Base-by-base conservation (phyloP, 2,329 filamentous ascomycete species). In the Ascosphaera apis region DNA sequence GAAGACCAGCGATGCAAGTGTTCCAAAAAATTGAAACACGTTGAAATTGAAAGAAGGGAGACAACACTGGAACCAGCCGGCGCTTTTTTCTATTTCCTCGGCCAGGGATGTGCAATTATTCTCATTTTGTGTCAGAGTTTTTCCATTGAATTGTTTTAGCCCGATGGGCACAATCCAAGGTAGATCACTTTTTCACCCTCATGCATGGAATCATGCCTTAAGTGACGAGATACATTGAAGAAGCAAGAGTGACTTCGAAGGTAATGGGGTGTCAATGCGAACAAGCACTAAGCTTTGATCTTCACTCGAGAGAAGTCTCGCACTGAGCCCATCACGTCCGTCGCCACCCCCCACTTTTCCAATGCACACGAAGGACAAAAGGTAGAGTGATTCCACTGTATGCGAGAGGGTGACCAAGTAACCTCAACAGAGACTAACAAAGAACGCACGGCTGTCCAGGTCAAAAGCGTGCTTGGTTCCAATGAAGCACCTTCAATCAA, bases 251-350 rank as follows among this genome's bases (percentile, higher is more conserved):
- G 21, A 25, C 21, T 5, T 25, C 11, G 21, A 25, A 25, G 31
- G 13, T n/a, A 15, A 15, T 32, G 31, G 16, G 31, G 31, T 32
- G 31, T 32, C 31, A 32, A n/a, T n/a, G 31, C 31, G 31, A 32
- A 17, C 31, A 32, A 32, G 31, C 31, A 17, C 80, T 63, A 82
- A 73, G 64, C 81, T 83, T 82, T 91, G 81, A 91, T 75, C 63
- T 78, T 78, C 82, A 83, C 78, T 69, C 75, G 53, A 71, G 78
- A 82, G 81, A 82, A 78, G 79, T 82, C 80, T 81, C 66, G 58
- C 56, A 46, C 48, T 51, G 52, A 51, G 49, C 31, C 16, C 31
- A 32, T 8, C 13, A 17, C n/a, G n/a, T 25, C 21, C 21, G 11
- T 25, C 21, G 31, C 35, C 13, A 36, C 25, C 32, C 37, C 28